A percentile compares a stretch with the other conserved stretches of the same genome.
phyloP scores from a whole-genome alignment of 2,329 filamentous ascomycete genomes.

The Rutstroemia sp. region DNA sequence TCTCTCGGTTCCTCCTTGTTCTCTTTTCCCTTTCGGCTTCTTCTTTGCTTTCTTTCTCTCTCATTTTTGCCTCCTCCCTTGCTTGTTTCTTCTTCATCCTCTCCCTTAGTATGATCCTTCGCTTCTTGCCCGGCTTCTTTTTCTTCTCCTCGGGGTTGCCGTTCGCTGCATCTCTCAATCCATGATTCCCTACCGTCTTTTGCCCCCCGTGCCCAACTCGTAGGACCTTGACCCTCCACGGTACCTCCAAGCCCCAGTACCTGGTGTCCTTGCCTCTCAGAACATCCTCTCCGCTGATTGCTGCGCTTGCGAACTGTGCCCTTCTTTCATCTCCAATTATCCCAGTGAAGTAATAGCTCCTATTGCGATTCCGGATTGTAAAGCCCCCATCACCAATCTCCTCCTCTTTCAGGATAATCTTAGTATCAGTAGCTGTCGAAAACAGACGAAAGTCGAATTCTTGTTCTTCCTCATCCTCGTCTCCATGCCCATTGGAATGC shows the following conservation, averaged over 20 bases:
- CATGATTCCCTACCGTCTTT: constrained; percentile 21
- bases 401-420: constrained; percentile 42
- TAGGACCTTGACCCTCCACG: constrained; percentile 49
- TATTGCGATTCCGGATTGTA: constrained; percentile 35
- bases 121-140: constrained; percentile 51
- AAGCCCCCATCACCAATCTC: constrained; percentile 34
- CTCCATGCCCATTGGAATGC: constrained; percentile 9
- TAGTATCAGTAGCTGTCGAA: constrained; percentile 29
- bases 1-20: constrained; percentile 51
- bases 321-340: constrained; percentile 32
- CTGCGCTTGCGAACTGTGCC: constrained; percentile 37
- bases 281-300: constrained; percentile 47
- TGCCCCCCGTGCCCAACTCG: constrained; percentile 21
- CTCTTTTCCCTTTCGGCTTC: constrained; percentile 53
- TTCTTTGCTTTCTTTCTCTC: constrained; percentile 42
- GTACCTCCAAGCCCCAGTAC: constrained; percentile 52
- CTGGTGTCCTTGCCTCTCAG: constrained; percentile 35
- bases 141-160: constrained; percentile 23
- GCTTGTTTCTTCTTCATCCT: constrained; percentile 34
- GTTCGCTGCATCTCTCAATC: constrained; percentile 6
- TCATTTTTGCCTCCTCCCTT: constrained; percentile 31
- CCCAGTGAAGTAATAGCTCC: constrained; percentile 42
- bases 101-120: constrained; percentile 42
- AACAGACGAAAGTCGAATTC: constrained; percentile 53
- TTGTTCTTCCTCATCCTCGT: constrained; percentile 30